Percentiles rank a stretch among this genome's conserved stretches.
Conservation (phyloP, 106 monocot genomes). For the Iris macrosiphon region DNA sequence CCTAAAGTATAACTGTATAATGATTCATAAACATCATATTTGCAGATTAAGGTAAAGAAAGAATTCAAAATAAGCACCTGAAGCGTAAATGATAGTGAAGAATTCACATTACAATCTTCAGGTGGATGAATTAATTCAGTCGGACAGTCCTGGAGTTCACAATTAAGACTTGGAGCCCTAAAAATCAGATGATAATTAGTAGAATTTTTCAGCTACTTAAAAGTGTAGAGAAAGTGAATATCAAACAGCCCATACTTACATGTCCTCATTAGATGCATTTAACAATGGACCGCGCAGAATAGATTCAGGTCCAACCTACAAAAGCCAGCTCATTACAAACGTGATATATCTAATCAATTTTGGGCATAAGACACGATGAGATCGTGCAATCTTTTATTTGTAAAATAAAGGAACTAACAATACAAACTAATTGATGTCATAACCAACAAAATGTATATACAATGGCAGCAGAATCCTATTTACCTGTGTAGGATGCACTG, state of each 20-base stretch:
- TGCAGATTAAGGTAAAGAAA: slow-evolving; percentile 1
- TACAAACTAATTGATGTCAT: no score
- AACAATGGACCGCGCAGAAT: slow-evolving; percentile 76
- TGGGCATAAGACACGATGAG: no score
- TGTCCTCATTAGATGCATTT: slow-evolving; percentile 59
- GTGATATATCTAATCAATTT: no score
- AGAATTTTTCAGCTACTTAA: background rate
- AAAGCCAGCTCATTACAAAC: no score
- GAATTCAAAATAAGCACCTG: background rate
- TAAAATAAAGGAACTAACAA: no score
- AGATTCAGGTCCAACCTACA: slow-evolving; percentile 93
- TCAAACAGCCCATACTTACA: slow-evolving; percentile 35
- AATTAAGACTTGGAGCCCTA: slow-evolving; percentile 86
- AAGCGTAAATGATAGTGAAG: slow-evolving; percentile 26
- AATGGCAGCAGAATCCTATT: no score
- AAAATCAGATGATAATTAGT: slow-evolving; percentile 1
- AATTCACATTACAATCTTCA: slow-evolving; percentile 97
- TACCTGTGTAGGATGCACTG: no score
- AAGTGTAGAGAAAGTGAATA: background rate
- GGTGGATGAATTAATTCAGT: slow-evolving; percentile 88
- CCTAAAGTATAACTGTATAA: background rate
- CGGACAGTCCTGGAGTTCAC: slow-evolving; percentile 70
- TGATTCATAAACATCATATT: no score
- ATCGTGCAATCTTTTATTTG: no score
- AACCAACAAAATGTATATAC: no score